Evolutionary conservation across 305 asterid genomes (phyloP), one percentile per base, ranked within the genome.

Genomic region (Solanum hybrid): DNA sequence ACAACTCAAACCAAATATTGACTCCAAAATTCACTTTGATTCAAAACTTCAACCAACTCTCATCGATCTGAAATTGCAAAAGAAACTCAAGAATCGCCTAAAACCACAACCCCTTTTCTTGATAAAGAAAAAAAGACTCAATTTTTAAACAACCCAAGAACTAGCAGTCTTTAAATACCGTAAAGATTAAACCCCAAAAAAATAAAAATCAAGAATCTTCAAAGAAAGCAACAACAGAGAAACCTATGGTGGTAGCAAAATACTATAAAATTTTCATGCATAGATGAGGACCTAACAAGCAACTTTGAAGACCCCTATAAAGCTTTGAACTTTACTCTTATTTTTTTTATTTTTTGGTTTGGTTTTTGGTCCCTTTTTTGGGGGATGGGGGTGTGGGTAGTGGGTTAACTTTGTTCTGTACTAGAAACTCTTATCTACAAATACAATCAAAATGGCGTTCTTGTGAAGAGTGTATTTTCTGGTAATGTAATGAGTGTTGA

Each of bases 151-250:
- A 24, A 38, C 22, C 35, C 45, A 79, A 40, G 60, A 37, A 79
- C 24, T 38, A 9, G 66, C 56, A 90, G 69, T 75, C 90, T 29
- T 42, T 34, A 87, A 29, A 38, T 75, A 85, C 69, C 86, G 38
- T 79, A 89, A 37, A 64, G 64, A 56, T 45, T 80, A 80, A 81
- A 45, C 87, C 38, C 38, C 87, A 22, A 29, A 19, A 79, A 86
- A 22, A 19, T 14, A 29, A 72, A 60, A 40, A 31, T 72, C 64
- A 89, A 80, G 85, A 75, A 40, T 76, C 87, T 78, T 26, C 85
- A 88, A 60, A 40, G 60, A 56, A 73, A 89, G 90, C 90, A 87
- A 89, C 78, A 34, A 87, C 31, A 71, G 42, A 81, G 78, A 34
- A 38, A 64, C 42, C 69, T 35, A 5, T 7, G 9, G 79, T 60